These are phyloP conservation scores for Fusarium nygamai DNA, from an alignment of 2,329 filamentous ascomycete genomes.

Conservation along the genomic window DNA sequence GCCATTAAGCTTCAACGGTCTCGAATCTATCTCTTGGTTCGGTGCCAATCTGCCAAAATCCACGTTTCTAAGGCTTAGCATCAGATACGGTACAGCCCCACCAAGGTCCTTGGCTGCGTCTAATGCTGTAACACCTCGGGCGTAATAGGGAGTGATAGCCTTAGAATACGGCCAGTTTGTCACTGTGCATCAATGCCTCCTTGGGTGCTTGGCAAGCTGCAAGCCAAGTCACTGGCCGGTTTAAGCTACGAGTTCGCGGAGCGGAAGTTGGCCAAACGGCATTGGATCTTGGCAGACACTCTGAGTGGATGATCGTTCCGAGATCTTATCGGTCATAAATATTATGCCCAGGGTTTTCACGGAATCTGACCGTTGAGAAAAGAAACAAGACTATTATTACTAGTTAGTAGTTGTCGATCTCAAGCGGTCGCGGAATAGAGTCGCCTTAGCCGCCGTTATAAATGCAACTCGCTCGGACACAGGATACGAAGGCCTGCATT, in stretches of 20 bases:
- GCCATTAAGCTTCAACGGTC: not conserved
- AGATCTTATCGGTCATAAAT: not conserved
- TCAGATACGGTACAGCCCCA: not conserved
- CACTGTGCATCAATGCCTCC: not conserved
- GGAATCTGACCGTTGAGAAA: not conserved
- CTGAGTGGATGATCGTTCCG: not conserved
- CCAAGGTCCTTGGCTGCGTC: not conserved
- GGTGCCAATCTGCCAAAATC: not conserved
- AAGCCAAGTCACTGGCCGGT: not conserved
- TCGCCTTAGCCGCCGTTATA: not conserved
- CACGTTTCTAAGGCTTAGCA: not conserved
- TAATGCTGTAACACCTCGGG: not conserved
- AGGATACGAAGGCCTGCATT: not conserved
- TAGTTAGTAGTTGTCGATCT: not conserved
- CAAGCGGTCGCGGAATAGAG: not conserved
- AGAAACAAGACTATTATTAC: not conserved
- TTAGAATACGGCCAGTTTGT: not conserved
- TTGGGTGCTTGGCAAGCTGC: constrained; percentile 9
- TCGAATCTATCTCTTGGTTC: not conserved
- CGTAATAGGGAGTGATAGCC: not conserved
- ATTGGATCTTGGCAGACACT: constrained; percentile 3
- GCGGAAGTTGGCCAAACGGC: not conserved
- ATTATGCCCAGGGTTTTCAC: not conserved
- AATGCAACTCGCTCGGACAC: not conserved
- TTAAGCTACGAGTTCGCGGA: not conserved